A percentile compares a stretch with the other conserved stretches of the same genome.
phyloP scores from a whole-genome alignment of 2,329 filamentous ascomycete genomes.

The Arthrobotrys pseudoclavata region DNA sequence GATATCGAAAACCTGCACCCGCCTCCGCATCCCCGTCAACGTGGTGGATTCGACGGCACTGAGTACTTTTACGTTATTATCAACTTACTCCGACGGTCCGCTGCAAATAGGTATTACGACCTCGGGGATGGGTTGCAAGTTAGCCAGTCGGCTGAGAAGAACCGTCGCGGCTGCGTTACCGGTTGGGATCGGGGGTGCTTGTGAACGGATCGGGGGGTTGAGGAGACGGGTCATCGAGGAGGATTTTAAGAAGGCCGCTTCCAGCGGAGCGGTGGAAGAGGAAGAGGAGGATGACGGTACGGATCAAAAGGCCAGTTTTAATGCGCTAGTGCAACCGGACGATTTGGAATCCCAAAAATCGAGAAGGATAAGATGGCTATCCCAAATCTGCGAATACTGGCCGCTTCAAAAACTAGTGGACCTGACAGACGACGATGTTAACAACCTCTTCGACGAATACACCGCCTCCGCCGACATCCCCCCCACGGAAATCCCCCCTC shows the following conservation, averaged over 20 bases:
- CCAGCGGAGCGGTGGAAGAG: constrained; percentile 29
- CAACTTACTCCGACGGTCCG: constrained; percentile 89
- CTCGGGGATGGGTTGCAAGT: constrained; percentile 92
- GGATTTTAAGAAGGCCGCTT: constrained; percentile 69
- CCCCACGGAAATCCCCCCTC: background rate
- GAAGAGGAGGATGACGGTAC: constrained; percentile 72
- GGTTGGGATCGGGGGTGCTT: constrained; percentile 79
- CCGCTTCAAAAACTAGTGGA: constrained; percentile 83
- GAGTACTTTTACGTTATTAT: constrained; percentile 90
- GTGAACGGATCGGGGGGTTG: constrained; percentile 80
- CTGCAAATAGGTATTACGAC: constrained; percentile 96
- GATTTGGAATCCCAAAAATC: constrained; percentile 81
- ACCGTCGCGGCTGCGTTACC: constrained; percentile 88
- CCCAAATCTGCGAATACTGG: constrained; percentile 99
- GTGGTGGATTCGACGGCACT: constrained; percentile 87
- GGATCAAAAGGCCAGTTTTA: constrained; percentile 86
- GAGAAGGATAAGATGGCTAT: constrained; percentile 89
- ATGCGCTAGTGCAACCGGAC: constrained; percentile 81
- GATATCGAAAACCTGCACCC: constrained; percentile 81
- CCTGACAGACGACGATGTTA: constrained; percentile 84
- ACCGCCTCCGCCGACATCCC: constrained; percentile 50
- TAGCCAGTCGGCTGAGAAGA: constrained; percentile 87
- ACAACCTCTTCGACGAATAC: constrained; percentile 74
- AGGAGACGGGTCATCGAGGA: constrained; percentile 80
- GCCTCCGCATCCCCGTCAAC: constrained; percentile 90